Evolutionary conservation across 1,284 basidiomycete genomes (phyloP).

Genomic region (Malassezia dermatis): DNA sequence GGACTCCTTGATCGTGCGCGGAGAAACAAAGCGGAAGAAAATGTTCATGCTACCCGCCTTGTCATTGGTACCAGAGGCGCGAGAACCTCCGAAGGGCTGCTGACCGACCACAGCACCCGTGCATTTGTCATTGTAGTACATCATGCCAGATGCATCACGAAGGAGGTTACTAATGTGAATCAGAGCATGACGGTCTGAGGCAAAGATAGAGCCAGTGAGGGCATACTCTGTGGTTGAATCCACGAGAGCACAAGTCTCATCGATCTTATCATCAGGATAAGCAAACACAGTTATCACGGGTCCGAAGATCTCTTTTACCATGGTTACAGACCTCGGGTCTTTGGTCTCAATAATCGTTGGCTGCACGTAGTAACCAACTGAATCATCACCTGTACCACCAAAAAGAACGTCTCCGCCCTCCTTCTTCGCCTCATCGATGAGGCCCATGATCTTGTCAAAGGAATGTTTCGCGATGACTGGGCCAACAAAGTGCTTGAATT

Average conservation of each 20-base stretch:
- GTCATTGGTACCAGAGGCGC: slow-evolving; percentile 92
- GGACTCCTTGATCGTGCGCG: slow-evolving; percentile 91
- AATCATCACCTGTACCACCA: slow-evolving; percentile 74
- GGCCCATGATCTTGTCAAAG: slow-evolving; percentile 75
- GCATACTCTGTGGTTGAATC: slow-evolving; percentile 80
- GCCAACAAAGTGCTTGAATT: slow-evolving; percentile 81
- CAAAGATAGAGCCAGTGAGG: slow-evolving; percentile 51
- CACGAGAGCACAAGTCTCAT: slow-evolving; percentile 74
- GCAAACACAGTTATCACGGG: slow-evolving; percentile 75
- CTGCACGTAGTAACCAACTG: slow-evolving; percentile 83
- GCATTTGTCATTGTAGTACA: slow-evolving; percentile 54
- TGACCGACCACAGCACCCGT: slow-evolving; percentile 70
- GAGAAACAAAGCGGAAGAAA: slow-evolving; percentile 53
- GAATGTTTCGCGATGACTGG: slow-evolving; percentile 82
- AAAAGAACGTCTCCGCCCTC: slow-evolving; percentile 76
- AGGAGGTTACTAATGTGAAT: slow-evolving; percentile 42
- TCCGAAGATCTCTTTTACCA: slow-evolving; percentile 93
- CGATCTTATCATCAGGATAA: slow-evolving; percentile 55
- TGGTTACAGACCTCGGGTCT: slow-evolving; percentile 79
- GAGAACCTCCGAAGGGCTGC: slow-evolving; percentile 90
- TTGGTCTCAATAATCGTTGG: slow-evolving; percentile 90
- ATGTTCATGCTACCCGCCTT: slow-evolving; percentile 87
- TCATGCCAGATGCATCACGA: slow-evolving; percentile 45
- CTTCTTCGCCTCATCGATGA: slow-evolving; percentile 78
- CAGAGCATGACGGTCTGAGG: slow-evolving; percentile 41